Percentiles rank a stretch among this genome's conserved stretches.
These are phyloP conservation scores for Picea sitchensis DNA, from an alignment of 75 land plant genomes.

Conservation along the genomic window DNA sequence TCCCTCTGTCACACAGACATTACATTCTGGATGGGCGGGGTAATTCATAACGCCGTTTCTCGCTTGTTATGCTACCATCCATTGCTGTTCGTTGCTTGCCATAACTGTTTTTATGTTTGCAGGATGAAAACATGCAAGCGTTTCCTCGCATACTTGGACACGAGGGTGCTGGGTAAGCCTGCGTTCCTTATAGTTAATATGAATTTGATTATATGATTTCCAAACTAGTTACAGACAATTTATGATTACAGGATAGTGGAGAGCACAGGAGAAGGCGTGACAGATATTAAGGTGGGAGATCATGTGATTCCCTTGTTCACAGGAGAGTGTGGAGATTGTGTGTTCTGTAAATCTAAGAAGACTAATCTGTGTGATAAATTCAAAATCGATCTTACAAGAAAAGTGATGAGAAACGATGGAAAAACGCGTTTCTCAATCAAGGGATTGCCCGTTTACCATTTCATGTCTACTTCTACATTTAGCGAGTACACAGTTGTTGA, in stretches of 20 bases:
- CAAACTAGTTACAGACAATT: no score
- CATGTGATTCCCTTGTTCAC: not conserved
- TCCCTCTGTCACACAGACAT: slow-evolving; percentile 83
- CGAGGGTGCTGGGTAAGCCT: slow-evolving; percentile 74
- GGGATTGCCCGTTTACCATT: slow-evolving; percentile 51
- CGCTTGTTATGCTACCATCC: not conserved
- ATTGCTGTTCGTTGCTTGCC: not conserved
- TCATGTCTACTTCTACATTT: slow-evolving; percentile 81
- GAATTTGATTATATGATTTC: no score
- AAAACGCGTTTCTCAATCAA: slow-evolving; percentile 35
- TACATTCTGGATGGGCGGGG: not conserved
- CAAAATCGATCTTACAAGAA: slow-evolving; percentile 36
- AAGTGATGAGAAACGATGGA: slow-evolving; percentile 52
- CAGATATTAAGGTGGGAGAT: slow-evolving; percentile 8
- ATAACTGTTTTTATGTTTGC: not conserved
- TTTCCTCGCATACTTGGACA: slow-evolving; percentile 89
- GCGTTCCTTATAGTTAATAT: not conserved
- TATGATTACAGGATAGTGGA: slow-evolving; percentile 29
- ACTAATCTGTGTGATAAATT: slow-evolving; percentile 59
- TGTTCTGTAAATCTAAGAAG: slow-evolving; percentile 23
- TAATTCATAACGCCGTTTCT: not conserved
- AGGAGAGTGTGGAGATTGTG: slow-evolving; percentile 5
- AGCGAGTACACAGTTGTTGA: slow-evolving; percentile 86
- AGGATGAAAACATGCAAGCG: not conserved
- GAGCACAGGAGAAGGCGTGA: slow-evolving; percentile 32